Conservation (phyloP, 2,329 filamentous ascomycete species). For the Diplodia corticola region DNA sequence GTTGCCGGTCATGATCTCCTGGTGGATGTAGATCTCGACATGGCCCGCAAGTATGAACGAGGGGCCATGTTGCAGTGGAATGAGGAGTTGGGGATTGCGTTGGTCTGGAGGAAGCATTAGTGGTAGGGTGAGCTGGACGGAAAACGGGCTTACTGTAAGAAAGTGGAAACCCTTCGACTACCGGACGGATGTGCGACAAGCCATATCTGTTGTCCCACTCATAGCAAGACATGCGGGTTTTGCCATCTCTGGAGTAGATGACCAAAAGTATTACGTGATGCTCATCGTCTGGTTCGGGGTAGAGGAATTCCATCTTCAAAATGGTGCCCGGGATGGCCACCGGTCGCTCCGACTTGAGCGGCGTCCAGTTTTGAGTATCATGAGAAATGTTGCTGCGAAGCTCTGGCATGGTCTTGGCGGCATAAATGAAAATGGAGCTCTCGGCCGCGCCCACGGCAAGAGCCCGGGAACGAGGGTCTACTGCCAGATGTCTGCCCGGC, state of each 20-base stretch:
- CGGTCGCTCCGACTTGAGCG: conserved; percentile 57
- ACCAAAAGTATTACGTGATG: conserved; percentile 76
- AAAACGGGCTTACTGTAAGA: neutral
- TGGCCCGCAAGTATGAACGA: conserved; percentile 45
- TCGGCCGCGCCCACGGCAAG: conserved; percentile 71
- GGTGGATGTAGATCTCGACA: conserved; percentile 40
- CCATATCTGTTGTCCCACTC: conserved; percentile 54
- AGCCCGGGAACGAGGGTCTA: conserved; percentile 70
- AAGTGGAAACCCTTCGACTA: conserved; percentile 18
- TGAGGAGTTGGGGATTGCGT: conserved; percentile 39
- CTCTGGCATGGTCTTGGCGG: conserved; percentile 59
- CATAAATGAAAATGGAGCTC: conserved; percentile 69
- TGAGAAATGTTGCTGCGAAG: conserved; percentile 54
- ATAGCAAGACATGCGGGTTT: conserved; percentile 52
- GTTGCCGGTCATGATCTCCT: conserved; percentile 43
- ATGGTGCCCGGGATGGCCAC: conserved; percentile 67
- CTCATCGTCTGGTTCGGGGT: conserved; percentile 65
- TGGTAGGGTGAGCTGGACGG: conserved; percentile 20
- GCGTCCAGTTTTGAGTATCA: conserved; percentile 51
- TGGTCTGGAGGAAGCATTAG: conserved; percentile 31
- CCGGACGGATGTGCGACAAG: conserved; percentile 28
- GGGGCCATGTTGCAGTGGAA: conserved; percentile 43
- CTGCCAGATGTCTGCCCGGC: conserved; percentile 66
- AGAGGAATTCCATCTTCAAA: conserved; percentile 82
- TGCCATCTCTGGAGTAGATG: conserved; percentile 48